Percentiles rank a stretch among this genome's conserved stretches.
Evolutionary conservation across 768 basidiomycete genomes (phyloP).

Genomic region (Lactifluus echinatus): DNA sequence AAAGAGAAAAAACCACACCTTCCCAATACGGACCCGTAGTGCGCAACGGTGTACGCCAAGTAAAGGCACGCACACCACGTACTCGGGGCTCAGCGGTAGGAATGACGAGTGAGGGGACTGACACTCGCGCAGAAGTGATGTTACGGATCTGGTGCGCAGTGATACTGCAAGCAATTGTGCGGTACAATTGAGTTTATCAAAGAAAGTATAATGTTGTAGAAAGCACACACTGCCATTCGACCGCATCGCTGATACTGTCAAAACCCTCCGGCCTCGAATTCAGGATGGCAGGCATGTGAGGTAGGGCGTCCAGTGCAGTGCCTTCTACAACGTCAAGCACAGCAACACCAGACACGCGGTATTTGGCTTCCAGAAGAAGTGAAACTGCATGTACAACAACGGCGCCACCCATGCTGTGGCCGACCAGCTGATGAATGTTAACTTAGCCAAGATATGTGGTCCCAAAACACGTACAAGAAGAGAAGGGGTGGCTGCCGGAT

Average conservation of each 20-base stretch:
- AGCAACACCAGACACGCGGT: conserved; percentile 64
- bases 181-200: not conserved
- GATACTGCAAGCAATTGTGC: conserved; percentile 48
- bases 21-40: conserved; percentile 87
- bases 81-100: conserved; percentile 31
- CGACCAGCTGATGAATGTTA: conserved; percentile 55
- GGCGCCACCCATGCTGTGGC: conserved; percentile 96
- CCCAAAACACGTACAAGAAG: conserved; percentile 52
- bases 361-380: conserved; percentile 54
- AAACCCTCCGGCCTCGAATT: conserved; percentile 83
- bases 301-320: conserved; percentile 87
- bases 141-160: conserved; percentile 79
- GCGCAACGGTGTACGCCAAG: conserved; percentile 79
- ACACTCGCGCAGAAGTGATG: conserved; percentile 72
- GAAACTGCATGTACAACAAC: conserved; percentile 71
- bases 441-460: not conserved
- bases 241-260: conserved; percentile 70
- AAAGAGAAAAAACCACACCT: conserved; percentile 41
- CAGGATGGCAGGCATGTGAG: conserved; percentile 84
- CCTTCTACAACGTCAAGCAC: conserved; percentile 91
- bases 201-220: not conserved
- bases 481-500: conserved; percentile 53
- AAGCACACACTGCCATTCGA: conserved; percentile 87
- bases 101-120: conserved; percentile 71
- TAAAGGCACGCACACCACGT: conserved; percentile 35